Evolutionary conservation across 495 filamentous ascomycete genomes (phyloP), one percentile per base, ranked within the genome.

Genomic region (Usnea hakonensis): DNA sequence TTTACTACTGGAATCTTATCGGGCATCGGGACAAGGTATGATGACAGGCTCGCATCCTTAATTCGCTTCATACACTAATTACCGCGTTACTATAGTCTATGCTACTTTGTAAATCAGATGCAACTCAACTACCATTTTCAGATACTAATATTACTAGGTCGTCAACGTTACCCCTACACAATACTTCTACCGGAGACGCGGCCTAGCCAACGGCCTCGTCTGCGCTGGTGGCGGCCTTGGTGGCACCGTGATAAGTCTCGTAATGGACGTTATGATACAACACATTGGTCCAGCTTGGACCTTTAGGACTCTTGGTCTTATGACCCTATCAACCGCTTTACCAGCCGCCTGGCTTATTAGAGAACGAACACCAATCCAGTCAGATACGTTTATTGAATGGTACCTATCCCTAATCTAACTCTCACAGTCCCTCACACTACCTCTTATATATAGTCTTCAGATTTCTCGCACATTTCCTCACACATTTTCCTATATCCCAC

Each of bases 261-360:
- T 75, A 30, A 64, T 81, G 2, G 74, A 85, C 48, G 73, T 72
- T 0, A 68, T 84, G 1, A 72, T 83, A 11, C 64, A 73, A 2
- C 67, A 67, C 6, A 73, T 82, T 10, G 81, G 81, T 8, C 74
- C 74, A 3, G 76, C 77, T 0, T 85, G 82, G 81, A 79, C 79
- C 6, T 83, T 83, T 59, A 77, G 81, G 6, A 75, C 79, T 28
- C 69, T 83, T 3, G 81, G 79, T 14, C 65, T 81, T 37, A 58
- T 80, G 7, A 80, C 74, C 13, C 68, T 77, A 46, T 72, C 57
- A 11, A 80, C 75, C n/a, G 83, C 82, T 0, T 53, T 85, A 0
- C 83, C 83, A 13, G 83, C 82, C 0, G 83, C 83, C 0, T 83
- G 72, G 59, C 61, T 85, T 7, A 76, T 85, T 64, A 81, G 81